These are phyloP conservation scores for Apophysomyces trapeziformis DNA, from an alignment of 371 early-diverging fungal genomes.

Conservation along the genomic window DNA sequence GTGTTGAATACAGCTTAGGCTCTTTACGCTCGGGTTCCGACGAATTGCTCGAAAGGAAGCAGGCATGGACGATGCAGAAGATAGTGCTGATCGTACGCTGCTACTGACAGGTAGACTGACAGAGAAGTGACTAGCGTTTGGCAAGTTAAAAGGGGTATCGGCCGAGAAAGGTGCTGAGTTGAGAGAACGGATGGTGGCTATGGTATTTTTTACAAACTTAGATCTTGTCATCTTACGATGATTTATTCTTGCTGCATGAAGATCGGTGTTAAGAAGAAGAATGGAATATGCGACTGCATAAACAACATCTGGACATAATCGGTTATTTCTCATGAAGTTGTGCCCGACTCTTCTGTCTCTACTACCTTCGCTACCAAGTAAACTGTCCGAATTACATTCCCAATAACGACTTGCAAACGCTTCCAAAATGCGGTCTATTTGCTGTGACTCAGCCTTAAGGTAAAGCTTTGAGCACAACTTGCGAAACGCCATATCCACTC, in stretches of 20 bases:
- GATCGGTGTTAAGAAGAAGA: slow-evolving; percentile 90
- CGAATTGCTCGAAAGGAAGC: slow-evolving; percentile 9
- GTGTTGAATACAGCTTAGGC: not conserved
- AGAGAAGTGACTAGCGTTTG: not conserved
- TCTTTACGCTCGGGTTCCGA: not conserved
- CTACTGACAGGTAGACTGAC: slow-evolving; percentile 13
- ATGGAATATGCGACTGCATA: slow-evolving; percentile 86
- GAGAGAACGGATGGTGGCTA: slow-evolving; percentile 40
- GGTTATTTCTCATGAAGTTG: not conserved
- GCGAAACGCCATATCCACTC: slow-evolving; percentile 30
- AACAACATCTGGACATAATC: slow-evolving; percentile 59
- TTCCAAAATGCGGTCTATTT: slow-evolving; percentile 85
- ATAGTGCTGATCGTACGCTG: slow-evolving; percentile 16
- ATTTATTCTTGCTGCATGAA: slow-evolving; percentile 76
- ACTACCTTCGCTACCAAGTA: slow-evolving; percentile 51
- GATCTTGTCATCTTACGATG: slow-evolving; percentile 61
- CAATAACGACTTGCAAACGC: slow-evolving; percentile 81
- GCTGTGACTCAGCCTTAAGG: slow-evolving; percentile 90
- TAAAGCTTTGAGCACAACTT: slow-evolving; percentile 75
- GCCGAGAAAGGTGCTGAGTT: not conserved
- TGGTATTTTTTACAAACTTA: slow-evolving; percentile 64
- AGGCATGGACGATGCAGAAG: slow-evolving; percentile 14
- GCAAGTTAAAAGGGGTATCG: not conserved
- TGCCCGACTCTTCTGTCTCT: not conserved
- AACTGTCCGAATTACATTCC: slow-evolving; percentile 72